These are phyloP conservation scores for Xylariaceae sp. DNA, from an alignment of 2,329 filamentous ascomycete genomes.

Conservation along the genomic window DNA sequence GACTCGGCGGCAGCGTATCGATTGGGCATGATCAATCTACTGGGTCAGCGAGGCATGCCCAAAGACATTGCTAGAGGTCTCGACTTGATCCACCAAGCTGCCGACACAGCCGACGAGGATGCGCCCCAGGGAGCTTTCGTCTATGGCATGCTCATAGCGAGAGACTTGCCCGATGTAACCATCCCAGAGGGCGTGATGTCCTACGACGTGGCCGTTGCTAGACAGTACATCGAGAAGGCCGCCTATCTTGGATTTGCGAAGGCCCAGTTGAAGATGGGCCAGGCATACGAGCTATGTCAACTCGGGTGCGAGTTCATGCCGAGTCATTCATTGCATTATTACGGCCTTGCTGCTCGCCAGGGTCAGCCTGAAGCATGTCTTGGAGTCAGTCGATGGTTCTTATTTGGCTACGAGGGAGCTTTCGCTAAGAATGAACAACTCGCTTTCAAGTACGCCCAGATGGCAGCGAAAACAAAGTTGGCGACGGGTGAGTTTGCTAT, in stretches of 20 bases:
- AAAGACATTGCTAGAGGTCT: conserved; percentile 81
- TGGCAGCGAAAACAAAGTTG: conserved; percentile 81
- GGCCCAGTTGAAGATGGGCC: conserved; percentile 95
- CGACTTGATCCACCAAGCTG: conserved; percentile 81
- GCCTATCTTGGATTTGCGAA: conserved; percentile 96
- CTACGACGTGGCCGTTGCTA: conserved; percentile 73
- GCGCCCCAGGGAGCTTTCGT: conserved; percentile 95
- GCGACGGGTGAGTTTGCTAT: conserved; percentile 94
- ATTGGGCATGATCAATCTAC: conserved; percentile 94
- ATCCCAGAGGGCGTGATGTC: conserved; percentile 75
- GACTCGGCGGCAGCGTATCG: conserved; percentile 89
- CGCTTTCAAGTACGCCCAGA: conserved; percentile 87
- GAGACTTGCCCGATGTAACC: conserved; percentile 88
- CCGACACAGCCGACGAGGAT: conserved; percentile 91
- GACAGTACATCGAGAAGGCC: conserved; percentile 92
- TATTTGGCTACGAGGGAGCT: conserved; percentile 90
- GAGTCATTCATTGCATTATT: conserved; percentile 91
- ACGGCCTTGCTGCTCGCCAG: conserved; percentile 88
- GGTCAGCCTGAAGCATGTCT: conserved; percentile 93
- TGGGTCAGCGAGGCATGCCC: conserved; percentile 89
- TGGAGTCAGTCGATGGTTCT: conserved; percentile 97
- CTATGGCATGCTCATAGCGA: conserved; percentile 90
- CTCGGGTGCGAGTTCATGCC: conserved; percentile 95
- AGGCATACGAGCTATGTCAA: conserved; percentile 92
- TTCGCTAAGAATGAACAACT: conserved; percentile 96